A percentile compares a stretch with the other conserved stretches of the same genome.
phyloP scores from a whole-genome alignment of 1,139 yeast genomes.

The Debaryomyces subglobosus region DNA sequence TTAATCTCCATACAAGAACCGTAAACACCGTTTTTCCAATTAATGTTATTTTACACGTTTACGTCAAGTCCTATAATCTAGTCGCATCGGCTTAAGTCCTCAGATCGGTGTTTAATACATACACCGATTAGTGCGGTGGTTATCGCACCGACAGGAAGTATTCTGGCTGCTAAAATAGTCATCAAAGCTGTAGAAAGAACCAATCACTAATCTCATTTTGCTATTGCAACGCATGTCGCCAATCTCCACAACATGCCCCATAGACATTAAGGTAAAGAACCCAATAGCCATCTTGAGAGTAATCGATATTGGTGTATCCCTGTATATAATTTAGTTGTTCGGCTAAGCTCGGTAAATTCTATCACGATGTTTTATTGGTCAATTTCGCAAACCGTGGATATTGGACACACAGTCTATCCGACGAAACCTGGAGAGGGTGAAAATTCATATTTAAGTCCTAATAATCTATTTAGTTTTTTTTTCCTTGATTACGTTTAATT shows the following conservation, averaged over 20 bases:
- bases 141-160: background rate
- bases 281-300: background rate
- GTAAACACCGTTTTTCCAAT: too few species aligned
- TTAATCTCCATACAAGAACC: too few species aligned
- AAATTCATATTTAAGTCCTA: constrained; percentile 4
- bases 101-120: background rate
- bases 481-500: background rate
- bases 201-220: background rate
- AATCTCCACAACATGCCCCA: background rate
- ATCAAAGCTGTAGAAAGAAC: background rate
- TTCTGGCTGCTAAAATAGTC: background rate
- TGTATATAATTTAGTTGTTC: background rate
- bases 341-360: constrained; percentile 2
- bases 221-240: background rate
- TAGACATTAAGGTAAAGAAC: background rate
- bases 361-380: constrained; percentile 9
- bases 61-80: background rate
- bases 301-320: background rate
- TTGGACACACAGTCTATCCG: constrained; percentile 1
- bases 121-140: background rate
- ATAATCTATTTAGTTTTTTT: background rate
- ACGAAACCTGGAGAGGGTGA: constrained; percentile 14
- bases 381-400: constrained; percentile 6
- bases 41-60: too few species aligned
- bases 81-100: background rate